Base-by-base conservation (phyloP, 306 rosid genomes). In the Calophaca sinica region DNA sequence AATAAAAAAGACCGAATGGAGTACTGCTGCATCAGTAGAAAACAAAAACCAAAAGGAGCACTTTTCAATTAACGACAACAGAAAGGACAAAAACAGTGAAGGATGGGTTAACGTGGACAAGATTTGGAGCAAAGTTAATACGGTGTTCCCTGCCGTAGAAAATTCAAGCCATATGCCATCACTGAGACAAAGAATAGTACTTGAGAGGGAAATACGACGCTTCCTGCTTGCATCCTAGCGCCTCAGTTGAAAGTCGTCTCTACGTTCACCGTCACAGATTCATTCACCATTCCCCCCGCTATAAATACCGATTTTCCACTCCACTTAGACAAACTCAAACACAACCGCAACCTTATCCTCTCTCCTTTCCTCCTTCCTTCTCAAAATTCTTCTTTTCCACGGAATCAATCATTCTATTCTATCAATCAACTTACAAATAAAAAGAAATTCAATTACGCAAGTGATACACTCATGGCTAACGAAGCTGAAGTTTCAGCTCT, bases 401-500 rank as follows among this genome's bases (percentile, higher is more conserved):
- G 2, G 48, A 8, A 42, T 42, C 48, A 42, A 42, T 7, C 9
- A 42, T 4, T 58, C 4, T 11, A 3, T n/a, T 10, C 14, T 46
- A 2, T 46, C 14, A 49, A 49, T n/a, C 57, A 14, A 53, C 13
- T 42, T 5, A 60, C 0, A 6, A 60, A 57, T 31, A 52, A 36
- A 74, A 11, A 10, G 7, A 10, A 49, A 29, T 70, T 63, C 29
- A 38, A 49, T 8, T 42, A 20, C 1, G 0, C 42, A 36, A 50
- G 7, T 31, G 4, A 2, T 5, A 9, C 15, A n/a, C 15, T 48
- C 28, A 90, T 90, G 98, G 88, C 87, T 2, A 78, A 70, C 69
- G 14, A 51, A 0, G 77, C 26, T 6, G 89, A 88, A 46, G 59
- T 79, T 38, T 88, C 86, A 3, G 91, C 91, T 5, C 80, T 93